These are phyloP conservation scores for Acer yangbiense DNA, from an alignment of 345 rosid genomes.

Conservation along the genomic window DNA sequence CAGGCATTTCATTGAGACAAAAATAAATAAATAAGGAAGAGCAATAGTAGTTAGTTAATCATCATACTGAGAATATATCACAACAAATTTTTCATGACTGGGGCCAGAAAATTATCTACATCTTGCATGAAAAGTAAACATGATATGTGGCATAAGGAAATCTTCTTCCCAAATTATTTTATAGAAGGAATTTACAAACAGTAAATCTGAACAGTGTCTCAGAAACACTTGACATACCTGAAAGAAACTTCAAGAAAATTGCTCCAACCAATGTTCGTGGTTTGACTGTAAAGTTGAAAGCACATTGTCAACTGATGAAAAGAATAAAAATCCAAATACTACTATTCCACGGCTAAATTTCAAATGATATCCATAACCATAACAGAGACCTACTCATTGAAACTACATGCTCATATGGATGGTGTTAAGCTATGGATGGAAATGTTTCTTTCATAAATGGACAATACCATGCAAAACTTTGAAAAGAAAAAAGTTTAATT, in stretches of 20 bases:
- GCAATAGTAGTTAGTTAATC: neutral
- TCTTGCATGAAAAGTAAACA: neutral
- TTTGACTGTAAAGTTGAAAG: constrained; percentile 61
- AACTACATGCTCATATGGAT: no score
- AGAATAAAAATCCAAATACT: neutral
- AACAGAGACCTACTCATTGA: no score
- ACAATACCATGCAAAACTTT: neutral
- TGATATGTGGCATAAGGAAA: no score
- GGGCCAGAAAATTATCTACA: no score
- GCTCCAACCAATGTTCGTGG: constrained; percentile 84
- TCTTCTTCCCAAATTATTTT: no score
- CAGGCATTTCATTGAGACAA: neutral
- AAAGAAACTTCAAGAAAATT: constrained; percentile 81
- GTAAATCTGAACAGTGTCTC: neutral
- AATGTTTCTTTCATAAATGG: neutral
- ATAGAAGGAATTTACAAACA: neutral
- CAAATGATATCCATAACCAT: neutral
- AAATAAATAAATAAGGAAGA: neutral
- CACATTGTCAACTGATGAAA: constrained; percentile 31
- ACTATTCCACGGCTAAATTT: neutral
- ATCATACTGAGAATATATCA: neutral
- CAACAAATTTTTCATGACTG: neutral
- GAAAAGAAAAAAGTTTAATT: neutral
- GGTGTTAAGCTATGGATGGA: neutral
- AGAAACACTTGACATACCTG: constrained; percentile 49